Evolutionary conservation across 2,329 filamentous ascomycete genomes (phyloP).

Genomic region (Akanthomyces lecanii): DNA sequence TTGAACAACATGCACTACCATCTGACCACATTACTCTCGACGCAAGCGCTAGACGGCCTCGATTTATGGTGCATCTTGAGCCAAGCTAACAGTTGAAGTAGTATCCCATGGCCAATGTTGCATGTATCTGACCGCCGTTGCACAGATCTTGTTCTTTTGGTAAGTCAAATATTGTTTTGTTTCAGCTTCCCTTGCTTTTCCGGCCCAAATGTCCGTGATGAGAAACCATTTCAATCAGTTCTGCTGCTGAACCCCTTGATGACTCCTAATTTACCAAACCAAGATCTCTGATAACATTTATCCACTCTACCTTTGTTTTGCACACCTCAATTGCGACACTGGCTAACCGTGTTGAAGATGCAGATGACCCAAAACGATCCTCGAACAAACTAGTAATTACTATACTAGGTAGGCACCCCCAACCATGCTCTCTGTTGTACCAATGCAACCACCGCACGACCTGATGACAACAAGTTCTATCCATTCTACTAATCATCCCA

Average conservation of each 20-base stretch:
- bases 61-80: not conserved
- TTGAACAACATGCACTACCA: constrained; percentile 73
- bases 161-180: not conserved
- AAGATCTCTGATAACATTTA: constrained; percentile 50
- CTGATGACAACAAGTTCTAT: constrained; percentile 58
- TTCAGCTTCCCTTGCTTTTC: not conserved
- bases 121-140: not conserved
- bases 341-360: constrained; percentile 12
- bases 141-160: not conserved
- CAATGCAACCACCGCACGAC: constrained; percentile 11
- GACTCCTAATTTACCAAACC: constrained; percentile 62
- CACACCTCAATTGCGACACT: not conserved
- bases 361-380: not conserved
- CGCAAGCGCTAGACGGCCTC: constrained; percentile 2
- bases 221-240: constrained; percentile 63
- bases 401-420: constrained; percentile 7
- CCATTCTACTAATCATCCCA: constrained; percentile 67
- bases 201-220: constrained; percentile 50
- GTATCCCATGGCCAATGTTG: not conserved
- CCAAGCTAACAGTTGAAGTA: constrained; percentile 6
- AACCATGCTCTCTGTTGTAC: not conserved
- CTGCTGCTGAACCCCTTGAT: constrained; percentile 70
- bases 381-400: not conserved
- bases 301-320: constrained; percentile 19
- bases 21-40: constrained; percentile 44